Base-by-base conservation (phyloP, 495 filamentous ascomycete genomes). In the Neurospora intermedia region DNA sequence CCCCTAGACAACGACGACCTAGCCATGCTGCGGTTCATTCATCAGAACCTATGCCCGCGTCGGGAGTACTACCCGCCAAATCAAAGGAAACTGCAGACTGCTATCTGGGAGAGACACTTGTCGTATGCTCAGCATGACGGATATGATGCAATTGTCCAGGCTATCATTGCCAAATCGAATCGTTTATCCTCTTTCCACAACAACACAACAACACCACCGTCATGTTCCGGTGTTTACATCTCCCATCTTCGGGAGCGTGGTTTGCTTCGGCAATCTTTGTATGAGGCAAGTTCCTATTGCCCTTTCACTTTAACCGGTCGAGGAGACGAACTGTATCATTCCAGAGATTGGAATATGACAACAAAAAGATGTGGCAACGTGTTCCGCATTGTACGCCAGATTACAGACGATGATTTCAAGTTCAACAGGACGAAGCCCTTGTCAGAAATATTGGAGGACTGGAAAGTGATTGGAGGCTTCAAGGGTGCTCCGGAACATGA, bases 111-210 rank as follows among this genome's bases (percentile, higher is more conserved):
- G 2, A 11, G 15, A 20, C 23, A 41, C 10, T 31, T 70, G 15
- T 70, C 72, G 15, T 40, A 39, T 11, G 43, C 72, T 39, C 72
- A 73, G 20, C 69, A 73, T 69, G 72, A 73, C 18, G 48, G 72
- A 6, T 73, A 69, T 62, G 43, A 62, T 23, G 43, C 71, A 2
- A 54, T 72, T 10, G 45, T 72, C n/a, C 48, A 41, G 16, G 38
- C 31, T 18, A 72, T 72, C 16, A 15, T 72, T 7, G n/a, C 18
- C 31, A 72, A 54, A 43, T 72, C 45, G 2, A 31, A 72, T 35
- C 45, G 59, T 1, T 38, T 72, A 1, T 20, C 31, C 18, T 48
- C 46, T 0, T 72, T 72, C 2, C 43, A 48, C 31, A 54, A 39
- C 43, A 41, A 18, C 38, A 16, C 18, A 20, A 35, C 9, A 23